These are phyloP conservation scores for Hypoxylon sp. DNA, from an alignment of 2,329 filamentous ascomycete genomes.

Conservation along the genomic window DNA sequence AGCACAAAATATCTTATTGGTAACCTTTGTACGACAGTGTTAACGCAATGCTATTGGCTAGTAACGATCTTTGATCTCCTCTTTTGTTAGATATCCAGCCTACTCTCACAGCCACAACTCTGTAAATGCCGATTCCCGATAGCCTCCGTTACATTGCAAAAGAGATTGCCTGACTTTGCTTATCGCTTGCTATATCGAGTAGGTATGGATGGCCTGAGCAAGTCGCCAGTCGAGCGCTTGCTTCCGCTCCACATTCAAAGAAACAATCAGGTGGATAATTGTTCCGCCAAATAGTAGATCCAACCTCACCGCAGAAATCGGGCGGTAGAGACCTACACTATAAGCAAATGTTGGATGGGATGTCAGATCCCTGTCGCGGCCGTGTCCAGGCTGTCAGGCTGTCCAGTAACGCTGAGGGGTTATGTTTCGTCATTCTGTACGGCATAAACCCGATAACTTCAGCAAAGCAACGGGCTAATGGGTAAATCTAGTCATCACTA, in stretches of 20 bases:
- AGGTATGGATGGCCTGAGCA: conserved; percentile 37
- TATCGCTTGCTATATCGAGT: conserved; percentile 39
- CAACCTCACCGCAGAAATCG: conserved; percentile 4
- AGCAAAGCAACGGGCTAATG: conserved; percentile 12
- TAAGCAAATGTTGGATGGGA: conserved; percentile 17
- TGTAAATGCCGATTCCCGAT: conserved; percentile 40
- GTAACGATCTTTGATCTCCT: conserved; percentile 18
- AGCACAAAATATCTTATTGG: conserved; percentile 28
- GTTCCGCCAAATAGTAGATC: conserved; percentile 24
- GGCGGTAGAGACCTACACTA: conserved; percentile 14
- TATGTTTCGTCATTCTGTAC: conserved; percentile 7
- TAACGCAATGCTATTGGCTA: conserved; percentile 24
- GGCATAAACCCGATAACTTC: conserved; percentile 17
- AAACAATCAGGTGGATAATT: conserved; percentile 28
- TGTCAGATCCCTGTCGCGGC: conserved; percentile 20
- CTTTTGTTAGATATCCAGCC: conserved; percentile 18
- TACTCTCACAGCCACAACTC: conserved; percentile 9
- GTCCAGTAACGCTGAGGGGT: not conserved
- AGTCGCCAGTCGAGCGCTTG: conserved; percentile 33
- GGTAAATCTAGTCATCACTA: conserved; percentile 17
- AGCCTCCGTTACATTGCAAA: conserved; percentile 2
- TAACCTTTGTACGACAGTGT: conserved; percentile 21
- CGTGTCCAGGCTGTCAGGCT: not conserved
- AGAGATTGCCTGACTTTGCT: conserved; percentile 26
- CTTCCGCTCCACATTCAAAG: conserved; percentile 22